These are phyloP conservation scores for Beauveria scarabaeidicola DNA, from an alignment of 2,329 filamentous ascomycete species.

Conservation along the genomic window DNA sequence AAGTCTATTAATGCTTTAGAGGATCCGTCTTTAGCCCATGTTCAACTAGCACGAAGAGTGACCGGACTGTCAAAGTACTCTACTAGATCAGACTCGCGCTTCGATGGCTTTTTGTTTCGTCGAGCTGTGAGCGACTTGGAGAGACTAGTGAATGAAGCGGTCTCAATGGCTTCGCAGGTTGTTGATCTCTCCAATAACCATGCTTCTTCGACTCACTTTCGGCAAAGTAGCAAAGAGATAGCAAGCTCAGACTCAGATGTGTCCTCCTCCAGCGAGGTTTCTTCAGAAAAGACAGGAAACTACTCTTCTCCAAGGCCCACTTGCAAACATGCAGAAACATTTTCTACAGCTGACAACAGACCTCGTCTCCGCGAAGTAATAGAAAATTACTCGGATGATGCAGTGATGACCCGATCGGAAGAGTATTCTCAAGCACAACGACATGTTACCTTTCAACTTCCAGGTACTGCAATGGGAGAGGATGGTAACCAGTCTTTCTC, in stretches of 20 bases:
- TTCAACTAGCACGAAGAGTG: slow-evolving; percentile 14
- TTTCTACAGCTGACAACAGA: slow-evolving; percentile 15
- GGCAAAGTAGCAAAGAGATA: background rate
- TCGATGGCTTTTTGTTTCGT: slow-evolving; percentile 25
- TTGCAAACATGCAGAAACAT: slow-evolving; percentile 21
- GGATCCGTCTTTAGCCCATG: slow-evolving; percentile 12
- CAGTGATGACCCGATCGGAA: slow-evolving; percentile 1
- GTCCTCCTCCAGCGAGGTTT: background rate
- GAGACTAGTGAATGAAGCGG: slow-evolving; percentile 36
- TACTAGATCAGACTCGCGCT: slow-evolving; percentile 15
- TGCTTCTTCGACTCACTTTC: background rate
- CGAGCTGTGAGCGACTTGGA: slow-evolving; percentile 35
- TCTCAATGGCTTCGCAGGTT: slow-evolving; percentile 34
- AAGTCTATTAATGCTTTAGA: background rate
- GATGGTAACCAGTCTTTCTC: slow-evolving; percentile 8
- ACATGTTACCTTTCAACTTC: slow-evolving; percentile 13
- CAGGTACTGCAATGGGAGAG: slow-evolving; percentile 5
- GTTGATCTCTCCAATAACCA: slow-evolving; percentile 23
- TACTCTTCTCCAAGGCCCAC: slow-evolving; percentile 10
- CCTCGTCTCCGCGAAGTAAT: slow-evolving; percentile 20
- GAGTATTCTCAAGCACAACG: slow-evolving; percentile 13
- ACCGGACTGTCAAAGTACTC: slow-evolving; percentile 15
- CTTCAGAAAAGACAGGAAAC: background rate
- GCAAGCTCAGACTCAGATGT: background rate
- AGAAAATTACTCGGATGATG: slow-evolving; percentile 19